phyloP scores from a whole-genome alignment of 305 asterid species.

The Fraxinus ornus region DNA sequence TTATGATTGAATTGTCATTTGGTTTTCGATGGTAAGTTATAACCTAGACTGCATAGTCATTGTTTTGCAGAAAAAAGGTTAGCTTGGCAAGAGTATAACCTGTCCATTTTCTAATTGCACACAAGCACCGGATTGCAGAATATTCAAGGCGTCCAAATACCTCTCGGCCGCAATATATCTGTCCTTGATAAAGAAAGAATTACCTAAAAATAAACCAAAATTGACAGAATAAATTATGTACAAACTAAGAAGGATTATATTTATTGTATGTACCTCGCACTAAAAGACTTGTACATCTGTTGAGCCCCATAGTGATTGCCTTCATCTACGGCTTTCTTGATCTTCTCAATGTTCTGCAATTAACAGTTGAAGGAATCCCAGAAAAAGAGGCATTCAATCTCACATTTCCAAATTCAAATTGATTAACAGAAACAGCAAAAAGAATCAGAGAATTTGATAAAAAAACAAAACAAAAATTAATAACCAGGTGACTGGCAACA shows the following conservation, averaged over 20 bases:
- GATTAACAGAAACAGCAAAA: slow-evolving; percentile 1
- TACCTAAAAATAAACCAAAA: background rate
- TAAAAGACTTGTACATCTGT: slow-evolving; percentile 85
- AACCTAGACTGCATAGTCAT: background rate
- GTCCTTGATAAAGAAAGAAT: slow-evolving; percentile 23
- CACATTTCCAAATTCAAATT: background rate
- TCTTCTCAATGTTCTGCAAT: slow-evolving; percentile 72
- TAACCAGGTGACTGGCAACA: background rate
- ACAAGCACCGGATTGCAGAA: slow-evolving; percentile 91
- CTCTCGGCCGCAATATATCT: slow-evolving; percentile 68
- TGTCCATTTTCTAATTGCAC: slow-evolving; percentile 73
- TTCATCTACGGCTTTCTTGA: slow-evolving; percentile 64
- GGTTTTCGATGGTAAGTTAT: background rate
- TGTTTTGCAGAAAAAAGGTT: slow-evolving; percentile 11
- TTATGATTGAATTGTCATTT: background rate
- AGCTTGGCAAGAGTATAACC: slow-evolving; percentile 37
- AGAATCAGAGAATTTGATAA: background rate
- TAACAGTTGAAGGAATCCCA: background rate
- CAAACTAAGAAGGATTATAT: background rate
- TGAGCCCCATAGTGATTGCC: slow-evolving; percentile 94
- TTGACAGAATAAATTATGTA: background rate
- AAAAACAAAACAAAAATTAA: background rate
- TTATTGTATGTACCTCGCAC: slow-evolving; percentile 56
- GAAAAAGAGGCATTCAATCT: background rate
- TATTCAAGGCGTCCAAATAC: slow-evolving; percentile 70